These are phyloP conservation scores for Ailanthus altissimus DNA, from an alignment of 345 rosid genomes.

Conservation along the genomic window DNA sequence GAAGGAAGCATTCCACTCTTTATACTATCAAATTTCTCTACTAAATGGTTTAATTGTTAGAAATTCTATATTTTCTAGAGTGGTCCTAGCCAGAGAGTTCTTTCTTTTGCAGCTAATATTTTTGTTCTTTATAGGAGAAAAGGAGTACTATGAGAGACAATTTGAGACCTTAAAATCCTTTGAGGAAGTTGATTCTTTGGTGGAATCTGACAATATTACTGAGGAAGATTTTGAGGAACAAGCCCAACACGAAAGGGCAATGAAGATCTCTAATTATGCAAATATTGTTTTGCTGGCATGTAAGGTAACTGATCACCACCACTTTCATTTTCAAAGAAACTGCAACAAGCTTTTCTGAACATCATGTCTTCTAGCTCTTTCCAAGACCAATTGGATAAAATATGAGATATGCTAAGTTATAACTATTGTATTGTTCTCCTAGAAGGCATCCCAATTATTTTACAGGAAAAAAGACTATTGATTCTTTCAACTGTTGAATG, in stretches of 20 bases:
- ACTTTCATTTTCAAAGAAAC: not conserved
- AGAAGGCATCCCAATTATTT: not conserved
- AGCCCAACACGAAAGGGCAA: constrained; percentile 62
- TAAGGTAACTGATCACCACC: constrained; percentile 47
- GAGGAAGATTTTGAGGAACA: constrained; percentile 45
- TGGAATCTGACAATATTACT: constrained; percentile 21
- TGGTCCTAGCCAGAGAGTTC: not conserved
- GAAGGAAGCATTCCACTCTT: too few relatives aligned
- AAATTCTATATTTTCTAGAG: not conserved
- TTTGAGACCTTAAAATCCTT: constrained; percentile 72
- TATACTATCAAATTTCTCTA: too few relatives aligned
- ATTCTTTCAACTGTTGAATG: not conserved
- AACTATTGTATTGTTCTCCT: not conserved
- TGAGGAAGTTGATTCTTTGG: constrained; percentile 65
- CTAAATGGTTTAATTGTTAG: too few relatives aligned
- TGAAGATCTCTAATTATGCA: constrained; percentile 78
- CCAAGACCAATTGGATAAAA: not conserved
- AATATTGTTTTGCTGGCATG: constrained; percentile 66
- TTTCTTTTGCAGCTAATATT: too few relatives aligned
- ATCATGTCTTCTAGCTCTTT: not conserved
- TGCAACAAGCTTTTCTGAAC: not conserved
- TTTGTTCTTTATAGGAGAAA: constrained; percentile 46
- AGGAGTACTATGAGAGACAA: constrained; percentile 73
- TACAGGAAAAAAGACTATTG: not conserved
- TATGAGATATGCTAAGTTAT: not conserved